phyloP scores from a whole-genome alignment of 495 filamentous ascomycete species.

The Talaromyces adpressus region DNA sequence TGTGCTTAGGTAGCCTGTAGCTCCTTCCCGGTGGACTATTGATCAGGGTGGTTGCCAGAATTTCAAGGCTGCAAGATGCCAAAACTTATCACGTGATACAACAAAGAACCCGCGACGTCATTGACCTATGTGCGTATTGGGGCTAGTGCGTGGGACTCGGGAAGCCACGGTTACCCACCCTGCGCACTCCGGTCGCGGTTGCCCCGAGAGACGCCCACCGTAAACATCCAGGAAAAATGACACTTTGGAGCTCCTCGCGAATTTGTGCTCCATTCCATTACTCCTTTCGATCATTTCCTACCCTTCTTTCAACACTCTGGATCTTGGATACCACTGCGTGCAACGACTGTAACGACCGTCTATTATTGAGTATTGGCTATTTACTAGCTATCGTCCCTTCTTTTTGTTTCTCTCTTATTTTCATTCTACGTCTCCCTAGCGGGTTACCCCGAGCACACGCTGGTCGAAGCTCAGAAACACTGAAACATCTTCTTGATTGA shows the following conservation, averaged over 20 bases:
- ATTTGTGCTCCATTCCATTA: conserved; percentile 15
- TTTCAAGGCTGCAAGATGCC: neutral
- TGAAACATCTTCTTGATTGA: neutral
- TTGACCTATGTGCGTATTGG: neutral
- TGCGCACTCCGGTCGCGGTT: conserved; percentile 17
- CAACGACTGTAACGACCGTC: neutral
- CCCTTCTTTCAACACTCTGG: conserved; percentile 13
- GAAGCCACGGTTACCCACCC: too few relatives aligned
- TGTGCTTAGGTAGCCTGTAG: neutral
- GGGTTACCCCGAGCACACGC: conserved; percentile 32
- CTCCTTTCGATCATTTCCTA: neutral
- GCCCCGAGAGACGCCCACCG: conserved; percentile 39
- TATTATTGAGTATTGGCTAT: conserved; percentile 8
- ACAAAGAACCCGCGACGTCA: neutral
- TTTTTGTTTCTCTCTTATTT: conserved; percentile 9
- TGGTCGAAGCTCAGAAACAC: conserved; percentile 29
- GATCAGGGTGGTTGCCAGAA: neutral
- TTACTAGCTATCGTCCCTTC: conserved; percentile 9
- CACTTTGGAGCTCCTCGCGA: conserved; percentile 20
- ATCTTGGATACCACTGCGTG: conserved; percentile 12
- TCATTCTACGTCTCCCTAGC: conserved; percentile 13
- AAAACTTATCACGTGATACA: neutral
- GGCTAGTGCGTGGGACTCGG: neutral
- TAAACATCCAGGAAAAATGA: conserved; percentile 26
- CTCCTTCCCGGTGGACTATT: neutral